Evolutionary conservation across 1,139 yeast genomes (phyloP), one percentile per base, ranked within the genome.

Genomic region (Debaryomyces udenii): DNA sequence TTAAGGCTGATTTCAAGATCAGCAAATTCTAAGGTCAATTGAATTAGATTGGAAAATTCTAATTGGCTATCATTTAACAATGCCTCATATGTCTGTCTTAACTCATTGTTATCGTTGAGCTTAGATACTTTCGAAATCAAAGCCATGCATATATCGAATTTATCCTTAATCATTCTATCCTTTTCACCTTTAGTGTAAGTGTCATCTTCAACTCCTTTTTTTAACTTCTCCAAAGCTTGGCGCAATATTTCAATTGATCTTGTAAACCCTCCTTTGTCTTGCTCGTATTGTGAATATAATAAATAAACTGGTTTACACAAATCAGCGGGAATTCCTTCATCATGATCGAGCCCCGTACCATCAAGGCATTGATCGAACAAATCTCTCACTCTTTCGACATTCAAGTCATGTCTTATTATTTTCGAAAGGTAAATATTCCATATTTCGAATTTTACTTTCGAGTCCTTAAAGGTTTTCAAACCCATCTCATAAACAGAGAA

Each of bases 401-500:
- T 61, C 34, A 53, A 50, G 40, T 50, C 46, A 35, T 55, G 52
- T 27, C 66, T 56, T 10, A 82, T 49, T 0, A 80, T 74, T 44
- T 78, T 81, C 1, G 75, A 64, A 28, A 90, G 56, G 57, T 89
- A 90, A 9, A 78, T 65, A 44, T 77, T 80, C 93, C 94, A 88
- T 22, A 90, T 70, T 50, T 87, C 89, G 53, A 75, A 83, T 37
- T 55, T 55, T 11, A 83, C 82, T 3, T 76, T 70, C 1, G 86
- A 82, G 48, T 81, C 83, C 17, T 56, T 52, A 57, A 90, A 90
- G 11, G 77, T 52, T 6, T 65, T 69, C 22, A 88, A 57, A 0
- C 91, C 94, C 10, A 77, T 63, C 55, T 89, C 96, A 57, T 80
- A 88, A 0, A 85, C 72, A 37, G 74, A 70, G 53, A 83, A 83